phyloP scores from a whole-genome alignment of 805 yeast species.

The Hanseniaspora jakobsenii region DNA sequence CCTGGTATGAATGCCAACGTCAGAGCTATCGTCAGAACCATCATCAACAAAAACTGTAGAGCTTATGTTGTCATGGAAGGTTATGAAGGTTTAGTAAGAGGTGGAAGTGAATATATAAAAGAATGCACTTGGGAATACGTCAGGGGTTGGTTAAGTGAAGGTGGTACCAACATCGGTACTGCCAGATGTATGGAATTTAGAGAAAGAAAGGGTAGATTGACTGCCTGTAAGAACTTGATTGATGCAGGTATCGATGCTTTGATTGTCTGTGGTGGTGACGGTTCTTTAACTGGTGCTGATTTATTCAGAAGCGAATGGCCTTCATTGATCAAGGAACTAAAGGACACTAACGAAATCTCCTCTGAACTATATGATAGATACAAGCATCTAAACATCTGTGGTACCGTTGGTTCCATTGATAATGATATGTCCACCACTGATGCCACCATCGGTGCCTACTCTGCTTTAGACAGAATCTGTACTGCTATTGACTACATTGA shows the following conservation, averaged over 20 bases:
- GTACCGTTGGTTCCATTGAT: constrained; percentile 73
- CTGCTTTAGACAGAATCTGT: constrained; percentile 64
- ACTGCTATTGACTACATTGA: constrained; percentile 81
- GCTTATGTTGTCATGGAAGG: constrained; percentile 64
- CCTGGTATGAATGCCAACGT: constrained; percentile 75
- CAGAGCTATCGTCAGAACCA: constrained; percentile 58
- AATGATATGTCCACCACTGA: constrained; percentile 79
- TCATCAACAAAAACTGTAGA: constrained; percentile 52
- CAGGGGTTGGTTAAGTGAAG: constrained; percentile 54
- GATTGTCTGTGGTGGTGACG: constrained; percentile 76
- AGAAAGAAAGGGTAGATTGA: constrained; percentile 52
- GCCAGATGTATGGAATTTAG: constrained; percentile 60
- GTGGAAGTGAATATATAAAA: constrained; percentile 42
- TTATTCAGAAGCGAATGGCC: constrained; percentile 71
- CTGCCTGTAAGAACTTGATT: constrained; percentile 54
- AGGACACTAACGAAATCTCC: constrained; percentile 36
- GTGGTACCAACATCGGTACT: constrained; percentile 72
- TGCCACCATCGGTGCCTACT: constrained; percentile 69
- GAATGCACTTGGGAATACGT: constrained; percentile 66
- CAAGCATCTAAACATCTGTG: constrained; percentile 54
- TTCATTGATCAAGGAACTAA: constrained; percentile 47
- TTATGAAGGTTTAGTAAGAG: constrained; percentile 58
- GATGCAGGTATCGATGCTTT: constrained; percentile 64
- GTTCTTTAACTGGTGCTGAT: constrained; percentile 74
- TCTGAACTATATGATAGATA: constrained; percentile 36